Conservation (phyloP, 1,139 yeast species). For the Candida frijolesensis region DNA sequence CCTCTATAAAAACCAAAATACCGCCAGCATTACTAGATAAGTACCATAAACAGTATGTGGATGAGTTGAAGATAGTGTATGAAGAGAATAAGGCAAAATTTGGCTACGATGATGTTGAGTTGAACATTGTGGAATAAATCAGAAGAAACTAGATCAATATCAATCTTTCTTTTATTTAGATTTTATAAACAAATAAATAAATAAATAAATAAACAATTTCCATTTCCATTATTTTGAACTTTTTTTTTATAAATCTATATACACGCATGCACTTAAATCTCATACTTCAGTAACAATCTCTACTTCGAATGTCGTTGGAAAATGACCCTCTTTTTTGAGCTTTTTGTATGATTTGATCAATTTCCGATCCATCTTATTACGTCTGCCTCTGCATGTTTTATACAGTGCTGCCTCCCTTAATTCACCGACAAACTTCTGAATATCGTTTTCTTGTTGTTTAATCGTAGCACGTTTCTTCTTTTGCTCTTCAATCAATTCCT, state of each 20-base stretch:
- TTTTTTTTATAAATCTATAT: background rate
- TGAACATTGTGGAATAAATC: slow-evolving; percentile 47
- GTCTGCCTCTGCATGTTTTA: slow-evolving; percentile 23
- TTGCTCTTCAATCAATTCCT: slow-evolving; percentile 23
- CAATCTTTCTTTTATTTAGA: background rate
- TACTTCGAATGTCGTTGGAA: slow-evolving; percentile 13
- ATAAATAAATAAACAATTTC: background rate
- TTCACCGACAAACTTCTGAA: slow-evolving; percentile 22
- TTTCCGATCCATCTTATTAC: slow-evolving; percentile 35
- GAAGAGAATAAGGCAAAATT: slow-evolving; percentile 68
- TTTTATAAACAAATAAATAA: background rate
- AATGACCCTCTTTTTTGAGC: slow-evolving; percentile 28
- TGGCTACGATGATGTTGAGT: slow-evolving; percentile 51
- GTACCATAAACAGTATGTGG: slow-evolving; percentile 74
- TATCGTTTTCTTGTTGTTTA: slow-evolving; percentile 19
- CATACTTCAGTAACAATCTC: background rate
- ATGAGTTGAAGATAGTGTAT: slow-evolving; percentile 65
- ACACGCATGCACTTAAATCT: background rate
- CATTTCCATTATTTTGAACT: background rate
- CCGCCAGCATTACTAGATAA: slow-evolving; percentile 57
- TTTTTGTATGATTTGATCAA: slow-evolving; percentile 31
- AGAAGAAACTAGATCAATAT: background rate
- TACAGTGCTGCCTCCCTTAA: slow-evolving; percentile 21
- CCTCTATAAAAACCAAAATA: slow-evolving; percentile 28
- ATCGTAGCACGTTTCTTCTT: slow-evolving; percentile 20